These are phyloP conservation scores for Xylariales sp. DNA, from an alignment of 2,329 filamentous ascomycete species.

Conservation along the genomic window DNA sequence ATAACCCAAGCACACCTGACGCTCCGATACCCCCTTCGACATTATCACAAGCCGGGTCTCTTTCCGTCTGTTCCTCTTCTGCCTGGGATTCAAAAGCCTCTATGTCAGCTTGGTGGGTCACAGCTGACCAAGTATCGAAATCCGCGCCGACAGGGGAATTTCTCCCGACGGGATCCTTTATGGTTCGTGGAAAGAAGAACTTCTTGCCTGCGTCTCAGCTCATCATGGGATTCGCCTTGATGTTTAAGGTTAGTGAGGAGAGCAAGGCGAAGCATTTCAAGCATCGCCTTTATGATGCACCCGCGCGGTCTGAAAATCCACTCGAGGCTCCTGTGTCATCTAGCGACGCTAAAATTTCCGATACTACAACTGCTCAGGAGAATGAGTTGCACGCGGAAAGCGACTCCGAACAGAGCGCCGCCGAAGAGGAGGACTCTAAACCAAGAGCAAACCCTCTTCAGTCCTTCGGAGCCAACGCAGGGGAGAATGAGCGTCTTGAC, in stretches of 20 bases:
- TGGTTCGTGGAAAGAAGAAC: constrained; percentile 88
- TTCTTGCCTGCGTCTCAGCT: constrained; percentile 88
- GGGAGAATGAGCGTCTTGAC: constrained; percentile 41
- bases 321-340: constrained; percentile 27
- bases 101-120: constrained; percentile 97
- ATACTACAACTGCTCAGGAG: constrained; percentile 35
- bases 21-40: constrained; percentile 93
- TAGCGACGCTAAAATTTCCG: constrained; percentile 11
- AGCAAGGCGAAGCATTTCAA: constrained; percentile 85
- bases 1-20: constrained; percentile 79
- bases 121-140: constrained; percentile 90
- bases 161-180: constrained; percentile 80
- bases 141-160: constrained; percentile 83
- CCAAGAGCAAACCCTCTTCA: constrained; percentile 53
- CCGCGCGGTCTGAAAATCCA: constrained; percentile 29
- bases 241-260: constrained; percentile 90
- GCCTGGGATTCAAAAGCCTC: constrained; percentile 97
- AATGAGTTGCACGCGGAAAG: constrained; percentile 48
- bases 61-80: constrained; percentile 85
- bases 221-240: constrained; percentile 84
- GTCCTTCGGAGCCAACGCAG: constrained; percentile 42
- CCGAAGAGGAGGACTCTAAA: constrained; percentile 44
- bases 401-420: constrained; percentile 45
- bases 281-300: constrained; percentile 64
- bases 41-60: constrained; percentile 85